Evolutionary conservation across 192 early-diverging fungal species (phyloP).

Genomic region (Gamsiella multidivaricata): DNA sequence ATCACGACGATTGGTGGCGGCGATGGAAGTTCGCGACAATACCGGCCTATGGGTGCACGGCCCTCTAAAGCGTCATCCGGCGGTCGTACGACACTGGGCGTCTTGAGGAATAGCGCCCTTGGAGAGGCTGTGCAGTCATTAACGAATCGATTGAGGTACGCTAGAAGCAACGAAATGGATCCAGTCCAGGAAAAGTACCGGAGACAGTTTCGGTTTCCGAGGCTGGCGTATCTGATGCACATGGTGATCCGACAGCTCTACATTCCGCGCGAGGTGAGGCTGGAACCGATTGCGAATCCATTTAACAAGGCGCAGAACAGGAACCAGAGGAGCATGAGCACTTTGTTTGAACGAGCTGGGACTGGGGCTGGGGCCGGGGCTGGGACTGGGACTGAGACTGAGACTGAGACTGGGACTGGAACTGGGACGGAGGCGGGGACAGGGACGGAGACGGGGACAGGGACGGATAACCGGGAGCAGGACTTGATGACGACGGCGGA

Average conservation of each 20-base stretch:
- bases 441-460: too few relatives aligned
- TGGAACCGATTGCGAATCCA: conserved; percentile 30
- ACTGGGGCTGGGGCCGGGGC: too few relatives aligned
- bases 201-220: conserved; percentile 21
- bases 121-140: too few relatives aligned
- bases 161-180: neutral
- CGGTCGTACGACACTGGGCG: neutral
- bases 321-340: neutral
- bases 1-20: conserved; percentile 35
- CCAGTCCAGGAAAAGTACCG: conserved; percentile 16
- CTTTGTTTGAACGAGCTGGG: neutral
- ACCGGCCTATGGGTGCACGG: neutral
- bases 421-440: too few relatives aligned
- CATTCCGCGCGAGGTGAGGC: conserved; percentile 16
- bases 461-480: too few relatives aligned
- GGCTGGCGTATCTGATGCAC: conserved; percentile 32
- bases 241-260: conserved; percentile 12
- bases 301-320: neutral
- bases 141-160: neutral
- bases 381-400: neutral
- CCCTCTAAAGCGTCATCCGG: neutral
- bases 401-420: neutral
- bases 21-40: neutral
- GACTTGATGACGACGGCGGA: too few relatives aligned
- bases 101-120: neutral